Conservation (phyloP, 1,284 basidiomycete genomes). For the Naganishia sp. region DNA sequence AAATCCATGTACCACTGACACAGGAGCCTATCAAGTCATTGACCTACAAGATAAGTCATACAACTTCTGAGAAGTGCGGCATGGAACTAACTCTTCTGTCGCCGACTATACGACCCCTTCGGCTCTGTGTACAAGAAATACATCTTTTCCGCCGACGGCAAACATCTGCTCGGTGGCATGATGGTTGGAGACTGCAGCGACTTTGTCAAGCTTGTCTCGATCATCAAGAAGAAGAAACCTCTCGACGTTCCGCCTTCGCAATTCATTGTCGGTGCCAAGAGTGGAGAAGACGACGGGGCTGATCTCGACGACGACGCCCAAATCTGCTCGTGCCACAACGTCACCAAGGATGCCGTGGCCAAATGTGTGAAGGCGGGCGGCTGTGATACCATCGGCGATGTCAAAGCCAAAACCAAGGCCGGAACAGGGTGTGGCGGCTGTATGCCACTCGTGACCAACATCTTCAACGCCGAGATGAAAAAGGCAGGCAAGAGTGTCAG, state of each 20-base stretch:
- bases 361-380: constrained; percentile 61
- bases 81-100: not conserved
- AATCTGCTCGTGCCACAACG: constrained; percentile 61
- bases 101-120: constrained; percentile 62
- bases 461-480: constrained; percentile 69
- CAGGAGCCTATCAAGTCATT: constrained; percentile 64
- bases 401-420: constrained; percentile 70
- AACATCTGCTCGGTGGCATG: constrained; percentile 73
- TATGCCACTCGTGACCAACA: constrained; percentile 61
- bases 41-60: constrained; percentile 58
- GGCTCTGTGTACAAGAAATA: constrained; percentile 72
- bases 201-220: constrained; percentile 65
- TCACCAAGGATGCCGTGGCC: constrained; percentile 65
- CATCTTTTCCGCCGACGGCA: constrained; percentile 73
- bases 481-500: constrained; percentile 65
- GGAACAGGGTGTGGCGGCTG: constrained; percentile 76
- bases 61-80: not conserved
- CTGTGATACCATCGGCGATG: constrained; percentile 59
- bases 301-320: constrained; percentile 72
- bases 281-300: constrained; percentile 62
- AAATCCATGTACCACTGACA: constrained; percentile 28
- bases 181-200: constrained; percentile 76
- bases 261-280: constrained; percentile 65
- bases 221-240: constrained; percentile 72
- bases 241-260: constrained; percentile 67